phyloP scores from a whole-genome alignment of 371 early-diverging fungal genomes.

The Apophysomyces ossiformis region DNA sequence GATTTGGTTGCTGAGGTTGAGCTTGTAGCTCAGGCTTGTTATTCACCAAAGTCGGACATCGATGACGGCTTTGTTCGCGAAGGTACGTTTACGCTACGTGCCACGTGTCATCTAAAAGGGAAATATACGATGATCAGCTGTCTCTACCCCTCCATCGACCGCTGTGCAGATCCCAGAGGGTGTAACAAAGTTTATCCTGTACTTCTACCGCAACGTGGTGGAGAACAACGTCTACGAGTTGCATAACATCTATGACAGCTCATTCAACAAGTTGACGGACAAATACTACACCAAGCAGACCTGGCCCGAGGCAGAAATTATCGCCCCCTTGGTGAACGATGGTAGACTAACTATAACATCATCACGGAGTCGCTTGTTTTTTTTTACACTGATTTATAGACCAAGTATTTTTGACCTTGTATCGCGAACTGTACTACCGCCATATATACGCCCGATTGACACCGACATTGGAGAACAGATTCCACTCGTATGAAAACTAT shows the following conservation, averaged over 20 bases:
- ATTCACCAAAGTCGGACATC: constrained; percentile 53
- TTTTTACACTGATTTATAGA: constrained; percentile 51
- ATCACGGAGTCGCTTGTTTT: not conserved
- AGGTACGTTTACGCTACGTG: constrained; percentile 27
- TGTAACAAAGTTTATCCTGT: constrained; percentile 83
- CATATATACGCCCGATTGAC: constrained; percentile 92
- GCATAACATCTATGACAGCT: constrained; percentile 86
- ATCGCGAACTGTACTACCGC: constrained; percentile 95
- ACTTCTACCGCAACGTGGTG: constrained; percentile 79
- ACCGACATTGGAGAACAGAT: constrained; percentile 88
- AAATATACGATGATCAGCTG: constrained; percentile 11
- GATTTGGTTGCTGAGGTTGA: constrained; percentile 87
- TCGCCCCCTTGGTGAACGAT: constrained; percentile 85
- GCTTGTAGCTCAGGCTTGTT: constrained; percentile 65
- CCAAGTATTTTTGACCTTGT: constrained; percentile 89
- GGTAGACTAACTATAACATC: constrained; percentile 55
- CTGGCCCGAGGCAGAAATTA: constrained; percentile 92
- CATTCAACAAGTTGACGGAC: constrained; percentile 92
- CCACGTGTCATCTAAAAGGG: not conserved
- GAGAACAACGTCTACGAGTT: constrained; percentile 86
- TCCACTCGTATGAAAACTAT: constrained; percentile 94
- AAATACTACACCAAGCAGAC: constrained; percentile 86
- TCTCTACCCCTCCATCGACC: constrained; percentile 44
- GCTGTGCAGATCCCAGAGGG: constrained; percentile 77
- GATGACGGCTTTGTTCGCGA: constrained; percentile 57